Evolutionary conservation across 164 flowering plant species (phyloP).

Genomic region (Tinospora cordifolia): DNA sequence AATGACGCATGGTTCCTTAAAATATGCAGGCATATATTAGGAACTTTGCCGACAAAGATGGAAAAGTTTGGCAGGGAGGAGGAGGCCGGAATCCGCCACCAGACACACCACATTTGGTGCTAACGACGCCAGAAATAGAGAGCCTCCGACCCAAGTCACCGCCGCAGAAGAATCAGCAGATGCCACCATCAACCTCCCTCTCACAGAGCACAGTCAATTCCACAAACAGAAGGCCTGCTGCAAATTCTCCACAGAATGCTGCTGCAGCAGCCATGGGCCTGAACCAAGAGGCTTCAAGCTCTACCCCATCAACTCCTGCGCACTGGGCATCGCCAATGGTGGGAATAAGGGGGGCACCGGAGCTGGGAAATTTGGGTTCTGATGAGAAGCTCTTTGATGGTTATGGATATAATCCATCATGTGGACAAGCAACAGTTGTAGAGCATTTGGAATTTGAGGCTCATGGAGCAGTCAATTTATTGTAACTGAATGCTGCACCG

Average conservation of each 20-base stretch:
- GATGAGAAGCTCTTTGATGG: conserved; percentile 54
- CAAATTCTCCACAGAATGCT: conserved; percentile 61
- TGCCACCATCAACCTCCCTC: conserved; percentile 48
- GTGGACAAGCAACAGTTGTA: conserved; percentile 35
- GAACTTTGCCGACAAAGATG: conserved; percentile 85
- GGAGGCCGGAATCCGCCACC: conserved; percentile 98
- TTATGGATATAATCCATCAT: conserved; percentile 37
- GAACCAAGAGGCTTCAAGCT: conserved; percentile 67
- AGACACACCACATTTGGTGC: conserved; percentile 85
- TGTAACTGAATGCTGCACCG: conserved; percentile 14
- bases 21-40: conserved; percentile 54
- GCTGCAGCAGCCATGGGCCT: conserved; percentile 21
- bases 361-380: conserved; percentile 24
- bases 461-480: conserved; percentile 42
- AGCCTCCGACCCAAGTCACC: conserved; percentile 92
- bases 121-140: conserved; percentile 91
- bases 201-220: conserved; percentile 47
- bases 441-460: conserved; percentile 52
- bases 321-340: conserved; percentile 63
- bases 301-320: conserved; percentile 42
- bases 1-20: not conserved
- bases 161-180: conserved; percentile 82
- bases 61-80: conserved; percentile 94
- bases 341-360: conserved; percentile 43
- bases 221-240: conserved; percentile 49